Conservation (phyloP, 768 basidiomycete species). For the Russula earlei region DNA sequence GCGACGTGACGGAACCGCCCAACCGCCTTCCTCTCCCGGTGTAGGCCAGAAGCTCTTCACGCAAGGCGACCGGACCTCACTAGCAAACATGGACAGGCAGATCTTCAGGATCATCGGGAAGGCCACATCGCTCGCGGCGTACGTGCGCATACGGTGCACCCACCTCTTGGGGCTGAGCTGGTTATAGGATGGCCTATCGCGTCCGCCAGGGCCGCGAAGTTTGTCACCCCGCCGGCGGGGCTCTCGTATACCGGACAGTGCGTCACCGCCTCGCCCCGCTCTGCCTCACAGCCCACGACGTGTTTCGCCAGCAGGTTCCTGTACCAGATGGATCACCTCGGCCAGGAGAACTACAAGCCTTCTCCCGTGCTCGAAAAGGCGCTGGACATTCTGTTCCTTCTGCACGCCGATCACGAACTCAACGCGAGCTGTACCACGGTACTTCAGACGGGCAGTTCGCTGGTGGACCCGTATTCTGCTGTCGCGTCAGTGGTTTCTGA, state of each 20-base stretch:
- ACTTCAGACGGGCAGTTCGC: constrained; percentile 77
- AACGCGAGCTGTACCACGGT: constrained; percentile 83
- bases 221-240: constrained; percentile 75
- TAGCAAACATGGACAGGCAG: constrained; percentile 84
- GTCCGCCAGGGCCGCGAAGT: constrained; percentile 84
- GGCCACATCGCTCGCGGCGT: constrained; percentile 82
- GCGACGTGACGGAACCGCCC: not conserved
- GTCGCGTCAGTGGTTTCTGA: constrained; percentile 57
- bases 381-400: constrained; percentile 76
- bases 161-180: not conserved
- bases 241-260: constrained; percentile 80
- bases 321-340: constrained; percentile 83
- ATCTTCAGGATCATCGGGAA: constrained; percentile 85
- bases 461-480: constrained; percentile 86
- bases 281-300: not conserved
- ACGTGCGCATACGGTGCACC: constrained; percentile 22
- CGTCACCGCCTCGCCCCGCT: constrained; percentile 22
- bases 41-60: constrained; percentile 77
- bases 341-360: constrained; percentile 62
- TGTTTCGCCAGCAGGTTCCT: constrained; percentile 47
- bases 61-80: constrained; percentile 51
- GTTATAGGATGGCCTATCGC: constrained; percentile 78
- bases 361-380: constrained; percentile 83
- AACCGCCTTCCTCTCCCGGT: not conserved
- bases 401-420: constrained; percentile 87